Base-by-base conservation (phyloP, 129 eudicot genomes). In the Silybum marianum region DNA sequence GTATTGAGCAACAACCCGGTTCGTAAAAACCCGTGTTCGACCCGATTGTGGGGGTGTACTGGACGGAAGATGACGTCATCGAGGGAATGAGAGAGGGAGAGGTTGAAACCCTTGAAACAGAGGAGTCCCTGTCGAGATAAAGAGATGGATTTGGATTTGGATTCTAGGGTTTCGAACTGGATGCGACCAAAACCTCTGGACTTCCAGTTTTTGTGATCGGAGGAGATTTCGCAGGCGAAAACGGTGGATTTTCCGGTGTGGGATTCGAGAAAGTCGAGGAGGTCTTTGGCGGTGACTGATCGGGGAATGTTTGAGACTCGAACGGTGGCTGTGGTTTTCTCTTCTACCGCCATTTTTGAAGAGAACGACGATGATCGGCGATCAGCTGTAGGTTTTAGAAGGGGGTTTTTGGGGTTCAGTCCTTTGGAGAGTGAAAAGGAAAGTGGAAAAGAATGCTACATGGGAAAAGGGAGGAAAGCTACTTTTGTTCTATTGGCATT, bases 171-270 rank as follows among this genome's bases (percentile, higher is more conserved):
- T 30, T 91, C 95, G 84, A 93, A 93, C 26, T 95, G 98, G 46
- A 90, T 89, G 3, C 95, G 86, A 4, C 99, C 99, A 36, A 81
- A 88, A 62, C 94, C 97, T 83, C 90, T 85, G 9, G 99, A 87
- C 69, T 91, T 95, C 99, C 99, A 95, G 84, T 95, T 90, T 3
- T 88, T 85, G 87, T 82, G 93, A n/a, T 93, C 97, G 42, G 99
- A 83, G 88, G 87, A 82, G 76, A 95, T 95, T 71, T 93, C 93
- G 38, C 79, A 26, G 65, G 99, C 95, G 81, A 79, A 95, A 16
- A 95, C 76, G 18, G 95, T 63, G 72, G 77, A 89, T 81, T 74
- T 81, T 13, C 97, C 98, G 38, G 90, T 81, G 42, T 25, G 44
- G 78, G 87, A 40, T 42, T 95, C 97, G 76, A 93, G 84, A 84